phyloP scores from a whole-genome alignment of 305 asterid genomes.

The Fraxinus angustifolia region DNA sequence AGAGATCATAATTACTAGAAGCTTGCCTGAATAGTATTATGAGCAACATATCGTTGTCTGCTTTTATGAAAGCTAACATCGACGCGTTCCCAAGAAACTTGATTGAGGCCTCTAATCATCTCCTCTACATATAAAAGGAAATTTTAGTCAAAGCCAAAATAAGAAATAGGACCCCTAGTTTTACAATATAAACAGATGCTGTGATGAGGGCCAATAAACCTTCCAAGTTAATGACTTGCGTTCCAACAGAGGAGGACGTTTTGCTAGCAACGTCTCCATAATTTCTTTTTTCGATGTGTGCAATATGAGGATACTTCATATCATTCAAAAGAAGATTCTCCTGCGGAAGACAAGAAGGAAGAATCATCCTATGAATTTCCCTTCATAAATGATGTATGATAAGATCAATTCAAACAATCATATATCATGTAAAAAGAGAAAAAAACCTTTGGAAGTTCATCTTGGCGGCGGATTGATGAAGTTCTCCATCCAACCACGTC shows the following conservation, averaged over 20 bases:
- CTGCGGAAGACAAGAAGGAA: constrained; percentile 32
- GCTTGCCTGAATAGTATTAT: constrained; percentile 71
- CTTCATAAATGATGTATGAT: not conserved
- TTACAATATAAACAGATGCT: not conserved
- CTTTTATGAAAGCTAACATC: constrained; percentile 93
- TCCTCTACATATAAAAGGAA: constrained; percentile 49
- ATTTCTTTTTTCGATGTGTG: constrained; percentile 52
- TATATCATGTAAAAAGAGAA: not conserved
- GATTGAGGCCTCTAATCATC: constrained; percentile 84
- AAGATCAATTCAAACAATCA: not conserved
- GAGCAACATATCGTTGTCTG: constrained; percentile 81
- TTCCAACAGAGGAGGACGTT: constrained; percentile 43
- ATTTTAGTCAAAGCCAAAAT: constrained; percentile 19
- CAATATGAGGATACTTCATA: constrained; percentile 78
- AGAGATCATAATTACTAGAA: not conserved
- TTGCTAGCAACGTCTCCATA: constrained; percentile 31
- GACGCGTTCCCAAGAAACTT: constrained; percentile 83
- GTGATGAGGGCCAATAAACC: constrained; percentile 31
- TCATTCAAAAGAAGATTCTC: constrained; percentile 46
- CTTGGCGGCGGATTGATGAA: constrained; percentile 77
- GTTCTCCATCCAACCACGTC: constrained; percentile 98
- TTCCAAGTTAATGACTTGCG: constrained; percentile 60
- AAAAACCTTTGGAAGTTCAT: constrained; percentile 74
- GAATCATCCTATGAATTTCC: constrained; percentile 14
- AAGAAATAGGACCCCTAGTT: not conserved